Base-by-base conservation (phyloP, 305 asterid genomes). In the Stenogyne calaminthoides region DNA sequence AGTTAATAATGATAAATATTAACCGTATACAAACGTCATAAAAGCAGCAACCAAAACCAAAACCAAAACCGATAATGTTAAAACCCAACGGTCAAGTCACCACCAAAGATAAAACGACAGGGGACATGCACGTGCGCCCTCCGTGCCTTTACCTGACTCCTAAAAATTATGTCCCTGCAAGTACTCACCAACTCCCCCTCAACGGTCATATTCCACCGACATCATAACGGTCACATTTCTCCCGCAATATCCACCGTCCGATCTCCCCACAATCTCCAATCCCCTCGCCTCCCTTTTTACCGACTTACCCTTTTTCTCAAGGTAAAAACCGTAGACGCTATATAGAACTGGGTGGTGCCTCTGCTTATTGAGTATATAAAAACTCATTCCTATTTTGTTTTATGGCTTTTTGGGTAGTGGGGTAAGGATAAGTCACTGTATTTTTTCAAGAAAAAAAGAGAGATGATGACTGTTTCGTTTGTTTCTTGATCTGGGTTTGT, bases 151-250 rank as follows among this genome's bases (percentile, higher is more conserved):
- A 15, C 36, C 36, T 32, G 36, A 29, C 2, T 67, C 77, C 76
- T 19, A 40, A 69, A 64, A 18, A 77, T 44, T 67, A 16, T 64
- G 73, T 75, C 86, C 79, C 84, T 81, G 84, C 89, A 69, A 3
- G 34, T 42, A 66, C 80, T 36, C 86, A 72, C 80, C 68, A 79
- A 82, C 83, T 75, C 85, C 84, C 22, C 80, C 77, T 2, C 79
- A 88, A 91, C 97, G 96, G 96, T 84, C 90, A 80, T 81, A 88
- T 89, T 91, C 75, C 82, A 73, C 91, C 88, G 88, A 89, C 96
- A 87, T 68, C 71, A 14, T 74, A 92, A 92, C 97, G 97, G 97
- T 87, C 87, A 78, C 71, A 88, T 87, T 76, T 44, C 46, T 67
- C 76, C 29, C 52, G 69, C 84, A 70, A 22, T 81, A 82, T 73